Conservation (phyloP, 1,284 basidiomycete species). For the Cutaneotrichosporon daszewskae region DNA sequence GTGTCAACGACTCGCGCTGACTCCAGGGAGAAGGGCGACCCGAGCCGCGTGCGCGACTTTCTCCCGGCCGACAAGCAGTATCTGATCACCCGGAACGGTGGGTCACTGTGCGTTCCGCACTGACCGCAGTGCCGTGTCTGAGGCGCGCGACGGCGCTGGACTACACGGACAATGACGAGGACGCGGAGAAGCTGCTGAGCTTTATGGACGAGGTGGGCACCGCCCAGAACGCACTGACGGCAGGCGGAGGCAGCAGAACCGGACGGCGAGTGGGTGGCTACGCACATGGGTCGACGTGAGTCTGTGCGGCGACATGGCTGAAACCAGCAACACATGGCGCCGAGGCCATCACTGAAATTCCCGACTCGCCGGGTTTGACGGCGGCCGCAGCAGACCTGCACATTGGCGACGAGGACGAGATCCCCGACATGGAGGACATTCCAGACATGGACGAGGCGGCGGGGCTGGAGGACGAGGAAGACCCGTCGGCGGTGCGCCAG, state of each 20-base stretch:
- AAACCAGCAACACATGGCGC: slow-evolving; percentile 17
- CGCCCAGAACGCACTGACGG: too few species aligned
- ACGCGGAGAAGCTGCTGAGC: slow-evolving; percentile 75
- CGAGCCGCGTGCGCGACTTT: slow-evolving; percentile 79
- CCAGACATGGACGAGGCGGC: slow-evolving; percentile 80
- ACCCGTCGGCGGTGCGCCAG: slow-evolving; percentile 53
- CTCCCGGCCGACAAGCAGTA: slow-evolving; percentile 94
- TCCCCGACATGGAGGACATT: slow-evolving; percentile 81
- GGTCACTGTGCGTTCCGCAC: slow-evolving; percentile 16
- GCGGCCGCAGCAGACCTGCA: slow-evolving; percentile 47
- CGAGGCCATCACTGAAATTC: slow-evolving; percentile 41
- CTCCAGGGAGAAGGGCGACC: slow-evolving; percentile 78
- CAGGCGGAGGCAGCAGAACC: slow-evolving; percentile 43
- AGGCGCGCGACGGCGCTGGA: slow-evolving; percentile 83
- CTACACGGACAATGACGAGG: slow-evolving; percentile 91
- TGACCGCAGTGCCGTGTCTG: slow-evolving; percentile 69
- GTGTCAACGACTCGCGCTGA: slow-evolving; percentile 1
- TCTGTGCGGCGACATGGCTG: background rate
- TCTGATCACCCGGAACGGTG: slow-evolving; percentile 76
- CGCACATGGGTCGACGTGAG: slow-evolving; percentile 47
- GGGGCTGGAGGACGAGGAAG: slow-evolving; percentile 66
- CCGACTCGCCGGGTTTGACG: slow-evolving; percentile 31
- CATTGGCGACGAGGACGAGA: slow-evolving; percentile 52
- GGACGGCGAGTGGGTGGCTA: slow-evolving; percentile 51
- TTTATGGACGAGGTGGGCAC: slow-evolving; percentile 49